phyloP scores from a whole-genome alignment of 2,329 filamentous ascomycete genomes.

The Ascochyta pisi region DNA sequence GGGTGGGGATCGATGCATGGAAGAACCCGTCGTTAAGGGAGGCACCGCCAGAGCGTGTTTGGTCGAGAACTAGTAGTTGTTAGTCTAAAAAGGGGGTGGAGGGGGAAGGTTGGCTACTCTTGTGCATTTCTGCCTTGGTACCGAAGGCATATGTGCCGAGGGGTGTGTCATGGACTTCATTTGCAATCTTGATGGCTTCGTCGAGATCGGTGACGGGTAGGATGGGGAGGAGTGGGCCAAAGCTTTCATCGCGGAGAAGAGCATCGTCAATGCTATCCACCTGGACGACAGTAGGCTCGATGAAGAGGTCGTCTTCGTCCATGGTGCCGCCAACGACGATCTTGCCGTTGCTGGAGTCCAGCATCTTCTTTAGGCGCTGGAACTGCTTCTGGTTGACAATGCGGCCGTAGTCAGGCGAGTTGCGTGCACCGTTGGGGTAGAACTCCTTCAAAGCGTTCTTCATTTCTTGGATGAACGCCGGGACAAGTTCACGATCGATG shows the following conservation, averaged over 20 bases:
- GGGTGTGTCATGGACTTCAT: slow-evolving; percentile 81
- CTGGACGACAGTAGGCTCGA: slow-evolving; percentile 91
- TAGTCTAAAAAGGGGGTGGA: background rate
- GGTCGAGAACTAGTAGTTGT: slow-evolving; percentile 47
- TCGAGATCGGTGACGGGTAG: slow-evolving; percentile 80
- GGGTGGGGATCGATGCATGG: slow-evolving; percentile 72
- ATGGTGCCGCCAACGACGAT: slow-evolving; percentile 86
- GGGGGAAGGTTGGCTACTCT: slow-evolving; percentile 58
- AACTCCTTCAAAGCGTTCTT: slow-evolving; percentile 75
- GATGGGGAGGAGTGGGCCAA: slow-evolving; percentile 90
- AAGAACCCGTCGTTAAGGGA: slow-evolving; percentile 67
- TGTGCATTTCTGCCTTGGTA: slow-evolving; percentile 76
- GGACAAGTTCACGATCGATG: slow-evolving; percentile 75
- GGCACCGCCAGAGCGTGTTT: slow-evolving; percentile 60
- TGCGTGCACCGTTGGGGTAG: slow-evolving; percentile 81
- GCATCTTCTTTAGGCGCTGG: slow-evolving; percentile 83
- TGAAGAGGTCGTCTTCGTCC: slow-evolving; percentile 81
- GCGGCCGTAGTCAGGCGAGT: slow-evolving; percentile 78
- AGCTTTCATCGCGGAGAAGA: slow-evolving; percentile 83
- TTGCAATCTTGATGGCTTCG: slow-evolving; percentile 82
- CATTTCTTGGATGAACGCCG: slow-evolving; percentile 76
- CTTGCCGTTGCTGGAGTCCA: slow-evolving; percentile 82
- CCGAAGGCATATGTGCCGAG: slow-evolving; percentile 87
- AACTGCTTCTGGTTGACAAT: slow-evolving; percentile 85
- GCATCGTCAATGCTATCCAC: slow-evolving; percentile 77